Evolutionary conservation across 78 protist genomes (phyloP), one percentile per base, ranked within the genome.

Genomic region (Dictyostelium capitatum): DNA sequence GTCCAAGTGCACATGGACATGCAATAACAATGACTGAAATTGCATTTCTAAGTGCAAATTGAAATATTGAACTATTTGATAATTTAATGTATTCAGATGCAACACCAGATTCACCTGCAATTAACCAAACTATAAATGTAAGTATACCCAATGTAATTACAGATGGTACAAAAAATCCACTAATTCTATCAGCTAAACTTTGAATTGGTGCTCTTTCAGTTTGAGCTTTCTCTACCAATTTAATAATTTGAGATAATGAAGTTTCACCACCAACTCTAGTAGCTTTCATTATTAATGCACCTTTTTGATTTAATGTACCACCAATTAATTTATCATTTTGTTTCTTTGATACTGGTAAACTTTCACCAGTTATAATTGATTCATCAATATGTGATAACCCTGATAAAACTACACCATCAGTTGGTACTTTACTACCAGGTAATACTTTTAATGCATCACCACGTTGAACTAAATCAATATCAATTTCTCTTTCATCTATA

Each of bases 1-100:
- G 64, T 20, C 98, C 98, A 6, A 97, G 78, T n/a, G 98, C 98
- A 80, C 99, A 98, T 5, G 99, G 99, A 91, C 99, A 98, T n/a
- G 98, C 97, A 57, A 98, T 87, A 15, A 97, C 98, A 50, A 96
- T 80, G 0, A 95, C 97, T 15, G 98, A 74, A 65, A 95, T 79
- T 41, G 94, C 97, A 54, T 96, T 96, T 81, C 78, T 32, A 23
- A 98, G 64, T 12, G 98, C 83, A 53, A 97, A 96, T 41, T 95
- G 75, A 23, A 89, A 62, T 5, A 77, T 62, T 14, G 84, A 80
- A 1, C 57, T 30, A 9, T 75, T 23, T 2, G 91, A 11, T 11
- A 23, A 37, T 4, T 57, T 20, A 0, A 87, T 87, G 32, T 46
- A 47, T 3, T 69, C 56, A 15, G 73, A 56, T 17, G 57, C 77